Conservation (phyloP, 495 filamentous ascomycete genomes). For the Stereocaulon alpinum region DNA sequence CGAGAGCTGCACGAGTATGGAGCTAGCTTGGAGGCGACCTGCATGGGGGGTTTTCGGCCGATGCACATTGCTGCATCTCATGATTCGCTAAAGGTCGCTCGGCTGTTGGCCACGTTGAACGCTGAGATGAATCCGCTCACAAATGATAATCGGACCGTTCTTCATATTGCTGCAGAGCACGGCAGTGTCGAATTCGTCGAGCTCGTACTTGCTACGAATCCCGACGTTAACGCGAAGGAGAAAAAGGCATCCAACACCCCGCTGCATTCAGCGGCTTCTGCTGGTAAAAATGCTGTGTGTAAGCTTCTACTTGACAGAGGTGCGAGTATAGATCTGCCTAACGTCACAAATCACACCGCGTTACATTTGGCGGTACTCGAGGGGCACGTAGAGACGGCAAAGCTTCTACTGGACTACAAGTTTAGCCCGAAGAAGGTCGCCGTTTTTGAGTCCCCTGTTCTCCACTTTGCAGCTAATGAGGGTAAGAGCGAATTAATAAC, state of each 20-base stretch:
- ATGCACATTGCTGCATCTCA: not conserved
- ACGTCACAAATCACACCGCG: not conserved
- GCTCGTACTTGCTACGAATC: not conserved
- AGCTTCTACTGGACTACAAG: not conserved
- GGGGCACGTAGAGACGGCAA: not conserved
- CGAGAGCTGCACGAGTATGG: not conserved
- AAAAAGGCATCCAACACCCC: not conserved
- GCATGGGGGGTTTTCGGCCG: not conserved
- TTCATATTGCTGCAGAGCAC: not conserved
- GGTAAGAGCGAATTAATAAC: not conserved
- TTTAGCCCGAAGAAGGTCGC: not conserved
- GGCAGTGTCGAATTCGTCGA: not conserved
- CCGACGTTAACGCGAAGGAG: not conserved
- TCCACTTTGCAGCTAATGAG: conserved; percentile 5
- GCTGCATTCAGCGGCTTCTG: not conserved
- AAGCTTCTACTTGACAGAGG: not conserved
- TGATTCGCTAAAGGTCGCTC: not conserved
- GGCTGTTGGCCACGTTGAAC: not conserved
- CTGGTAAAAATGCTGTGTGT: not conserved
- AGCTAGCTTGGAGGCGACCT: not conserved
- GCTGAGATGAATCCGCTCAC: not conserved
- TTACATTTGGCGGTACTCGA: not conserved
- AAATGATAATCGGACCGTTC: not conserved
- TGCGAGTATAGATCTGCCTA: not conserved
- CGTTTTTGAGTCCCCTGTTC: not conserved